Evolutionary conservation across 352 stramenopile species (phyloP).

Genomic region (Phytophthora parvispora): DNA sequence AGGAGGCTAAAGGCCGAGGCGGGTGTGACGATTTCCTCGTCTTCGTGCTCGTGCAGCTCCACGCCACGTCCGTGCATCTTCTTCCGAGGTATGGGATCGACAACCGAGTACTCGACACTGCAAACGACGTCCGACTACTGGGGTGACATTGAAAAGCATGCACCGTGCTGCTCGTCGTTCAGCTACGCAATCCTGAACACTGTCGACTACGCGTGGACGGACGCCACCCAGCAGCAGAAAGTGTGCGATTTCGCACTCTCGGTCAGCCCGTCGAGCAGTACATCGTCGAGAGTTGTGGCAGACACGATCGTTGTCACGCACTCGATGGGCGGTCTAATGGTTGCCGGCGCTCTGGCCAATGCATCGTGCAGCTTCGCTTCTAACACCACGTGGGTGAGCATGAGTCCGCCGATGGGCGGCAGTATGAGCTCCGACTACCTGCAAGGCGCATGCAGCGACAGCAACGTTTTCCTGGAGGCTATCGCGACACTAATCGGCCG

Average conservation of each 20-base stretch:
- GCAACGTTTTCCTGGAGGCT: conserved; percentile 21
- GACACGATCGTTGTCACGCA: conserved; percentile 43
- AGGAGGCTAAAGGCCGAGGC: conserved; percentile 10
- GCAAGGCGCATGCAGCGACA: conserved; percentile 30
- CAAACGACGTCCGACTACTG: conserved; percentile 27
- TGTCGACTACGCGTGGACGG: conserved; percentile 25
- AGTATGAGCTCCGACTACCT: conserved; percentile 46
- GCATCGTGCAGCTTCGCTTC: conserved; percentile 39
- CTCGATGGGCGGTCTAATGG: conserved; percentile 45
- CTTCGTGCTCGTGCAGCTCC: conserved; percentile 20
- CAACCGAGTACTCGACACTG: conserved; percentile 8
- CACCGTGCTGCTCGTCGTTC: conserved; percentile 39
- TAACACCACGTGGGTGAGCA: conserved; percentile 32
- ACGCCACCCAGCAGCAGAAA: conserved; percentile 28
- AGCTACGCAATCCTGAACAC: conserved; percentile 40
- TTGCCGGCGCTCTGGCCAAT: conserved; percentile 35
- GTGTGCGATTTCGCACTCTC: conserved; percentile 30
- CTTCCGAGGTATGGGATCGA: conserved; percentile 31
- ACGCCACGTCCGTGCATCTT: conserved; percentile 36
- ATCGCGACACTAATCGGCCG: conserved; percentile 34
- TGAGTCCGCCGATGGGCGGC: conserved; percentile 40
- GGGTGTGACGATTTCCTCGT: conserved; percentile 6
- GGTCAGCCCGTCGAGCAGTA: conserved; percentile 18
- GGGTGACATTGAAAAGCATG: conserved; percentile 21
- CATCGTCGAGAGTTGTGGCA: conserved; percentile 12